Evolutionary conservation across 768 basidiomycete genomes (phyloP), one percentile per base, ranked within the genome.

Genomic region (Hericium rajendrae): DNA sequence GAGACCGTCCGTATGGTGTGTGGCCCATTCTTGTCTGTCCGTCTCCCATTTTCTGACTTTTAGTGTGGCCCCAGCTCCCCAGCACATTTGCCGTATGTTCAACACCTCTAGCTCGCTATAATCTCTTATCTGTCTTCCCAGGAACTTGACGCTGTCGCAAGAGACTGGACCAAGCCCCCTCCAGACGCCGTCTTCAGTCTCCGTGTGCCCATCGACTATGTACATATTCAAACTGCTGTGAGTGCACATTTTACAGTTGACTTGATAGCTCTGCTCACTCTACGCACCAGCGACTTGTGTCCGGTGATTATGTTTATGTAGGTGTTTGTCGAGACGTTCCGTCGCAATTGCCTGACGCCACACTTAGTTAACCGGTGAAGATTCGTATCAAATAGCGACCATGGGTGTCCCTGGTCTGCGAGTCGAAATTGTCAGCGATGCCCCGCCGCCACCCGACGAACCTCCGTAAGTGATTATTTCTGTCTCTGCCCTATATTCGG

Each of bases 371-470:
- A 88, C 86, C 13, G 80, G 85, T 53, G 89, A 93, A 67, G 91
- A 91, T 65, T 91, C 91, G 6, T 93, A 84, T 68, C 88, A 91
- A 74, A 91, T 93, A 60, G 89, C 91, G n/a, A 80, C 81, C 57
- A 84, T 86, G 78, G 85, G 86, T 55, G 83, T 89, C 11, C 85
- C 87, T 67, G 89, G 88, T 54, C 77, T 90, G 58, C 80, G 89
- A 41, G 88, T 93, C 52, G 91, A 93, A 70, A 90, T 93, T 56
- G 86, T 91, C 51, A 83, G 83, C 53, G 91, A 93, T 71, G 86
- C 80, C 6, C 89, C 91, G 6, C 91, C 91, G 4, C 91, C 89
- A 13, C 85, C 88, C 50, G 84, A 89, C 55, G 88, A 90, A 64
- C 85, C 88, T 63, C 85, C 86, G 89, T 91, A 68, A 76, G 85